Evolutionary conservation across 345 rosid species (phyloP), one percentile per base, ranked within the genome.

Genomic region (Diplotaxis tenuifolia): DNA sequence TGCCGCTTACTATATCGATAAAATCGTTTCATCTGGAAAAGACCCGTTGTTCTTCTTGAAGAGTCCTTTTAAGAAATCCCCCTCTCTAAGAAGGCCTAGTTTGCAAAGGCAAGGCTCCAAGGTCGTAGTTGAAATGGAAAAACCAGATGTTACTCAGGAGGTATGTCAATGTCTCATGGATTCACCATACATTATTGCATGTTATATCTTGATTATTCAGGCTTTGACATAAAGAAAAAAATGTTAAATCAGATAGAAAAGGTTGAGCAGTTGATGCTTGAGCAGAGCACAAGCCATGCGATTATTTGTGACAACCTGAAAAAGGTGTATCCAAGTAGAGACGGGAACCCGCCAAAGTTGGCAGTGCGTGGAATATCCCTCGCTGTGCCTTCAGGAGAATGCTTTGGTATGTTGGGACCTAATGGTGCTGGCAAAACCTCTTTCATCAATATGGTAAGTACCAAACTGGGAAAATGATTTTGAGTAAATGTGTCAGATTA

Each of bases 341-440:
- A 95, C 71, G 97, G 97, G 34, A 95, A 95, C 67, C 97, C 94
- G 2, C 89, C 83, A 28, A 92, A 95, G 75, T 8, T 85, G 67
- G 96, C 98, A 15, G 99, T 95, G 2, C 82, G 85, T 15, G 99
- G 97, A 32, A 75, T 95, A 74, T 92, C 98, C 79, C 97, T 95
- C 53, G 97, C 92, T 56, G 75, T 95, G 70, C 91, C 97, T 69
- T 83, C 83, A 49, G 97, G 96, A 68, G 97, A 95, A 80, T 95
- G 99, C 81, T 92, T 95, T 16, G 99, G 99, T 36, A 86, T 95
- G 91, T 91, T 92, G 61, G 98, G 99, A 57, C 99, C 99, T 4
- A 95, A 95, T 79, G 99, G 96, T 58, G 98, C 98, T 18, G 98
- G 99, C 40, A 95, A 95, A 72, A 89, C 99, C 23, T 92, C 97